Evolutionary conservation across 257 asterid genomes (phyloP), one percentile per base, ranked within the genome.

Genomic region (Solanum stenotomum): DNA sequence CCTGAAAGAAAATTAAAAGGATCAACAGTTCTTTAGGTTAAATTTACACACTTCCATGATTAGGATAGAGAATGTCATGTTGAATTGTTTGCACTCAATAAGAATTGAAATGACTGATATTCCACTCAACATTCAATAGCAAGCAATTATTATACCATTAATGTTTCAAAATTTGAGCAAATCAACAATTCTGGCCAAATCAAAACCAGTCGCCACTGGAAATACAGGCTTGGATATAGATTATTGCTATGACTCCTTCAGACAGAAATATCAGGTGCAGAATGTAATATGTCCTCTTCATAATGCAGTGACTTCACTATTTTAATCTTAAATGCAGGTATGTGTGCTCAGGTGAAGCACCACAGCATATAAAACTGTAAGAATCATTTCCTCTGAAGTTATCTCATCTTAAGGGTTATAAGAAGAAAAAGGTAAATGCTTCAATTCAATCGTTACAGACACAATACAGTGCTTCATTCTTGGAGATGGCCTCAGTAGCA

Each of bases 1-100:
- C 98, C 98, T 95, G 97, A 52, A 89, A 49, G 77, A 83, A 18
- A n/a, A 40, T 72, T 63, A 49, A 74, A 44, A 77, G 88, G 44
- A 68, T 11, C 5, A 52, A 72, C 84, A 72, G 74, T 79, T 79
- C 68, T 27, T 79, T 76, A 76, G 56, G 56, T 10, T 37, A 76
- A 37, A 46, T 27, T 31, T 15, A 81, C 10, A 10, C 85, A 81
- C 10, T 44, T 79, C 68, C 8, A 81, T 81, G 85, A 46, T 12
- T 46, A 79, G 85, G 8, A 79, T n/a, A 44, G 34, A 38, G 8
- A 25, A 25, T 29, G 20, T 49, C 29, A 49, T 29, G 59, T 81
- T 49, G 70, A 49, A 82, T 3, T 29, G 18, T 81, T 46, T 82
- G 70, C n/a, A 49, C 85, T 35, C 18, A 49, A 22, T 29, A 49